These are phyloP conservation scores for Malus hybrid DNA, from an alignment of 331 rosid species.

Conservation along the genomic window DNA sequence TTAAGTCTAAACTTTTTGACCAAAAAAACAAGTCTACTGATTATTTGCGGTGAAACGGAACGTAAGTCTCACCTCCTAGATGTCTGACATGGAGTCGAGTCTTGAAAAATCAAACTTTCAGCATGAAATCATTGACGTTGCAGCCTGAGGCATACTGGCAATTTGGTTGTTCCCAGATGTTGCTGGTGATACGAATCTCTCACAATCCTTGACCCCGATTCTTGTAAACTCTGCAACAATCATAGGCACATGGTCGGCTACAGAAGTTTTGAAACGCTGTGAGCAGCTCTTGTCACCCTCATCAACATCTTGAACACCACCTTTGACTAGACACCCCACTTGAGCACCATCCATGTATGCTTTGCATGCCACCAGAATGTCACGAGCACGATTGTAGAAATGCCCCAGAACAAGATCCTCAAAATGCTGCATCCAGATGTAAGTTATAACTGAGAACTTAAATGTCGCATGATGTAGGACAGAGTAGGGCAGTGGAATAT, in stretches of 20 bases:
- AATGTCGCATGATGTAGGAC: not conserved
- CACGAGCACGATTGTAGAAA: slow-evolving; percentile 54
- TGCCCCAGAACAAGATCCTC: slow-evolving; percentile 72
- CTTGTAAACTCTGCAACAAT: slow-evolving; percentile 40
- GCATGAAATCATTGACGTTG: slow-evolving; percentile 22
- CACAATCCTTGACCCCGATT: slow-evolving; percentile 60
- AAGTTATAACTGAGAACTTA: slow-evolving; percentile 9
- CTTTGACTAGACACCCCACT: slow-evolving; percentile 78
- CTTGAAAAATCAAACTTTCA: slow-evolving; percentile 18
- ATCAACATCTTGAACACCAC: slow-evolving; percentile 79
- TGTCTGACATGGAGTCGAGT: slow-evolving; percentile 10
- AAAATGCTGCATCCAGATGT: slow-evolving; percentile 52
- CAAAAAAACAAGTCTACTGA: no score
- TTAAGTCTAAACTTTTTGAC: slow-evolving; percentile 6
- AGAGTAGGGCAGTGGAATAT: not conserved
- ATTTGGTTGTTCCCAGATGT: slow-evolving; percentile 3
- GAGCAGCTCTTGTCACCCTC: slow-evolving; percentile 79
- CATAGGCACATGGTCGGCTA: slow-evolving; percentile 22
- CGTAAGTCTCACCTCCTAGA: not conserved
- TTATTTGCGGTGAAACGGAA: no score
- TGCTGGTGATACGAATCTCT: slow-evolving; percentile 34
- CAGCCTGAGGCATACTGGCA: slow-evolving; percentile 17
- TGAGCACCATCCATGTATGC: slow-evolving; percentile 85
- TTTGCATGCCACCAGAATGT: slow-evolving; percentile 69
- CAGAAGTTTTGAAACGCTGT: slow-evolving; percentile 30